phyloP scores from a whole-genome alignment of 2,329 filamentous ascomycete species.

The Colletotrichum caudatum region DNA sequence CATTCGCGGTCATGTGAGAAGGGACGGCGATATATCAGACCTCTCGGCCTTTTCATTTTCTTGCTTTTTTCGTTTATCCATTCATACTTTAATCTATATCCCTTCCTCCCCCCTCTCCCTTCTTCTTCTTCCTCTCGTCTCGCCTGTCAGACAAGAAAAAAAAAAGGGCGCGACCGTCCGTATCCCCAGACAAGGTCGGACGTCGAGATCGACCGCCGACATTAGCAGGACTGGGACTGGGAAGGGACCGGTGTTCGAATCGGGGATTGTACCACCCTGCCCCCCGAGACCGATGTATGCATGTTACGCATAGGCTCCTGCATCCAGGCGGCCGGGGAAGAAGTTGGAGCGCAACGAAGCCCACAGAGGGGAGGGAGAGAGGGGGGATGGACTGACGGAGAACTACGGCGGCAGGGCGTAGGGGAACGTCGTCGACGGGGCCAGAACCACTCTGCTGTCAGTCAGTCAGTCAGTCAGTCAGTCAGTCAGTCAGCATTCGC shows the following conservation, averaged over 20 bases:
- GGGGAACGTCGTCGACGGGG: conserved; percentile 10
- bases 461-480: not conserved
- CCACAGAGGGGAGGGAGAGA: not conserved
- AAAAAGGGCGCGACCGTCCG: no score
- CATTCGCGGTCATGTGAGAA: not conserved
- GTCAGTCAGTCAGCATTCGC: not conserved
- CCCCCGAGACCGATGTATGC: conserved; percentile 2
- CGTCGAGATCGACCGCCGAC: conserved; percentile 10
- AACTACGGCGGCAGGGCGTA: conserved; percentile 27
- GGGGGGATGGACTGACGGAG: conserved; percentile 1
- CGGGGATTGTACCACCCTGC: not conserved
- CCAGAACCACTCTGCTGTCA: no score
- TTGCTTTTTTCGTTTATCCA: no score
- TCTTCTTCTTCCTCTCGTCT: conserved; percentile 13
- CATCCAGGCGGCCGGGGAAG: not conserved
- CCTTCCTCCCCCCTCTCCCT: no score
- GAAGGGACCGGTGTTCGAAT: not conserved
- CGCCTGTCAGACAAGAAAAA: not conserved
- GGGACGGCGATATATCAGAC: not conserved
- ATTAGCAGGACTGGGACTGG: conserved; percentile 6
- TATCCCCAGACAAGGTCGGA: not conserved
- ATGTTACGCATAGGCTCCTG: not conserved
- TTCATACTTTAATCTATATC: no score
- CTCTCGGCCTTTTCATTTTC: not conserved
- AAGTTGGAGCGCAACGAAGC: not conserved